Evolutionary conservation across 192 early-diverging fungal species (phyloP).

Genomic region (Gigaspora rosea): DNA sequence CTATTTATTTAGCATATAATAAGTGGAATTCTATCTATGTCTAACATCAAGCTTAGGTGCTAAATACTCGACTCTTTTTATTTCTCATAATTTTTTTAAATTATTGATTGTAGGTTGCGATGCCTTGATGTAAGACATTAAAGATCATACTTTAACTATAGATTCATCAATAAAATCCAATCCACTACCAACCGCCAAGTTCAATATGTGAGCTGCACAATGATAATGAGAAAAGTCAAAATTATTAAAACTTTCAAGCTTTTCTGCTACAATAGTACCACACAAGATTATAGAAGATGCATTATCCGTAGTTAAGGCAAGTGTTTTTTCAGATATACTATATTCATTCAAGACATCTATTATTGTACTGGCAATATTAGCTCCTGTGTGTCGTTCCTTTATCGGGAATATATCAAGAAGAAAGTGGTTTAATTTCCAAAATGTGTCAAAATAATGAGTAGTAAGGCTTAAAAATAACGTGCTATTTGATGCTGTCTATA

Average conservation of each 20-base stretch:
- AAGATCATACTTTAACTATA: not conserved
- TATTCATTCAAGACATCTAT: not conserved
- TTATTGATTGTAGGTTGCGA: not conserved
- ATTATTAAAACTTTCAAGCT: not conserved
- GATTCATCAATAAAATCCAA: not conserved
- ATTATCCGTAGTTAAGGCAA: not conserved
- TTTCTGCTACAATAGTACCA: not conserved
- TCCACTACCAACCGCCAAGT: not conserved
- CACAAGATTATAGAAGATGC: not conserved
- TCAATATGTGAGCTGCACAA: not conserved
- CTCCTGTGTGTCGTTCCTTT: not conserved
- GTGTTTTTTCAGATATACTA: not conserved
- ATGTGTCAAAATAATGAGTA: not conserved
- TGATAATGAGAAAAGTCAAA: not conserved
- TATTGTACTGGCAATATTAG: not conserved
- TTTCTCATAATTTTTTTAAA: constrained; percentile 2
- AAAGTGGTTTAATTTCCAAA: not conserved
- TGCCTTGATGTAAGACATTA: not conserved
- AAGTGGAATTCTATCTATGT: too few relatives aligned
- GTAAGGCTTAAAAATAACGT: not conserved
- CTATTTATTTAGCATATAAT: too few relatives aligned
- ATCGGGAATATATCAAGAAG: not conserved
- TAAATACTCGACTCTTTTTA: constrained; percentile 1
- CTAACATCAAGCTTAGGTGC: not conserved
- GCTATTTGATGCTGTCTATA: not conserved